Conservation (phyloP, 2,329 filamentous ascomycete species). For the Ceratocystis diversiconidia region DNA sequence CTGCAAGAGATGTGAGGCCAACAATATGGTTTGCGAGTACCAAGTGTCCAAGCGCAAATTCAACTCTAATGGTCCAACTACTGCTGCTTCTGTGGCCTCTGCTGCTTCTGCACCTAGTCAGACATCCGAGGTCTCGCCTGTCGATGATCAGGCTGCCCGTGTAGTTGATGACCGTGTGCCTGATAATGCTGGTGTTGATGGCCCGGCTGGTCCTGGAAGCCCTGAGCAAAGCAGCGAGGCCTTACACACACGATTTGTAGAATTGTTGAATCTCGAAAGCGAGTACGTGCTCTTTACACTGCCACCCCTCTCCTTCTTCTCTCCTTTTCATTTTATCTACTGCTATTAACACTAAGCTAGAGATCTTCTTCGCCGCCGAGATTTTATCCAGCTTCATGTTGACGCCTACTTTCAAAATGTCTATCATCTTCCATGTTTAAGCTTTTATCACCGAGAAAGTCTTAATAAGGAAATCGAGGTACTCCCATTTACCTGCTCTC, state of each 20-base stretch:
- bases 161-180: slow-evolving; percentile 15
- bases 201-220: slow-evolving; percentile 12
- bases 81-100: background rate
- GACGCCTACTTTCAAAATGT: slow-evolving; percentile 29
- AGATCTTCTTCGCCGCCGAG: slow-evolving; percentile 25
- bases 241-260: slow-evolving; percentile 13
- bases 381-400: slow-evolving; percentile 27
- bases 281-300: slow-evolving; percentile 10
- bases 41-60: slow-evolving; percentile 29
- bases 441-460: slow-evolving; percentile 27
- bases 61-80: slow-evolving; percentile 14
- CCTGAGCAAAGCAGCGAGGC: slow-evolving; percentile 13
- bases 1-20: slow-evolving; percentile 28
- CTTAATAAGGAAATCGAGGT: slow-evolving; percentile 27
- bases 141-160: slow-evolving; percentile 7
- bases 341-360: slow-evolving; percentile 19
- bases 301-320: background rate
- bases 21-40: slow-evolving; percentile 29
- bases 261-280: slow-evolving; percentile 16
- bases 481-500: background rate
- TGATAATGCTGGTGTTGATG: slow-evolving; percentile 15
- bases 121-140: slow-evolving; percentile 4
- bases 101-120: background rate
- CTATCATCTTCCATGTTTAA: slow-evolving; percentile 29
- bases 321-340: background rate